Conservation (phyloP, 495 filamentous ascomycete genomes). For the Chaetomidium leptoderma region DNA sequence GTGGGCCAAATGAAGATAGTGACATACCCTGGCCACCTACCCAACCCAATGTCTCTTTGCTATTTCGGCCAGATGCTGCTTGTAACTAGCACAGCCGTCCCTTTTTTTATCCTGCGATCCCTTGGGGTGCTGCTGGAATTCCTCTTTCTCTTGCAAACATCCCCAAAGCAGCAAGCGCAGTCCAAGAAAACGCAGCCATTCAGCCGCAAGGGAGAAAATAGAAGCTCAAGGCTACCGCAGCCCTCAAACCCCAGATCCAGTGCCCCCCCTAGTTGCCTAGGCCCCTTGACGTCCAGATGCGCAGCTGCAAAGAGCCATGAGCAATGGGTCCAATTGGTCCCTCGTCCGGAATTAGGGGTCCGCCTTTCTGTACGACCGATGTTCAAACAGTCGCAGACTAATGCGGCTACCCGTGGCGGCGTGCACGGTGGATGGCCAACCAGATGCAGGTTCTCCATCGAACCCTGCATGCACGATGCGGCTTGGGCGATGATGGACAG, state of each 20-base stretch:
- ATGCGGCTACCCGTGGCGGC: constrained; percentile 37
- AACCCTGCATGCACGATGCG: constrained; percentile 13
- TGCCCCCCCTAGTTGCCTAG: too few species aligned
- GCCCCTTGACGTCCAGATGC: constrained; percentile 1
- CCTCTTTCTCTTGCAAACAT: constrained; percentile 9
- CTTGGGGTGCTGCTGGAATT: constrained; percentile 9
- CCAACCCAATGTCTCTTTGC: neutral
- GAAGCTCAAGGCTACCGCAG: neutral
- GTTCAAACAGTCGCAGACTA: constrained; percentile 46
- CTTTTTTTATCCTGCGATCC: constrained; percentile 1
- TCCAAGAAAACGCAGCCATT: constrained; percentile 2
- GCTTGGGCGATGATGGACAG: constrained; percentile 9
- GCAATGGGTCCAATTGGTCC: constrained; percentile 9
- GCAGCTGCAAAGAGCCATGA: constrained; percentile 7
- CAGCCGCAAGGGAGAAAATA: constrained; percentile 13
- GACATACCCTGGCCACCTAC: neutral
- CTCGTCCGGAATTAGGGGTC: constrained; percentile 7
- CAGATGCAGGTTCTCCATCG: neutral
- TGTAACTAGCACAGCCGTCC: constrained; percentile 6
- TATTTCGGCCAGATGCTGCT: neutral
- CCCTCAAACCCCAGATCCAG: neutral
- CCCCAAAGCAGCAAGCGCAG: constrained; percentile 4
- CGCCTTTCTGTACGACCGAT: constrained; percentile 30
- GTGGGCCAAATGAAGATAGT: neutral
- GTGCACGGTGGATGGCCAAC: constrained; percentile 19